Conservation (phyloP, 805 yeast genomes). For the Suhomyces canberraensis region DNA sequence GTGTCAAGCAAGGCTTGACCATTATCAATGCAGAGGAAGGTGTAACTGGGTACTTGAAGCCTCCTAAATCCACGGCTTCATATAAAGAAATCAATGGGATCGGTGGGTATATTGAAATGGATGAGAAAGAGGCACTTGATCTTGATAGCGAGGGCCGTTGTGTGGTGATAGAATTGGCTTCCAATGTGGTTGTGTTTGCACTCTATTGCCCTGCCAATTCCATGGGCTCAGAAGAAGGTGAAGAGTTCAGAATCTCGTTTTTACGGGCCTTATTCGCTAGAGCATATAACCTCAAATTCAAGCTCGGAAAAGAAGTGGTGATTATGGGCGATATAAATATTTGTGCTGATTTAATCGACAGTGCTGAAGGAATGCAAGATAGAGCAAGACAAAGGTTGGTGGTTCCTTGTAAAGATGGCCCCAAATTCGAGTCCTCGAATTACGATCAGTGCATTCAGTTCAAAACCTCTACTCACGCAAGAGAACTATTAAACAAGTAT, state of each 20-base stretch:
- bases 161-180: slow-evolving; percentile 67
- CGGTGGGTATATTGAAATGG: slow-evolving; percentile 66
- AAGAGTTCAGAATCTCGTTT: slow-evolving; percentile 54
- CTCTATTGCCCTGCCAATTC: slow-evolving; percentile 94
- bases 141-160: slow-evolving; percentile 87
- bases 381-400: slow-evolving; percentile 24
- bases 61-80: not conserved
- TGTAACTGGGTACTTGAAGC: slow-evolving; percentile 55
- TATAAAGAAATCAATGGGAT: slow-evolving; percentile 33
- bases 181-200: slow-evolving; percentile 57
- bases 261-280: slow-evolving; percentile 59
- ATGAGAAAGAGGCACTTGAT: slow-evolving; percentile 34
- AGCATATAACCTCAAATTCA: slow-evolving; percentile 47
- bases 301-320: slow-evolving; percentile 62
- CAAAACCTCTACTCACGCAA: slow-evolving; percentile 25
- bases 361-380: slow-evolving; percentile 63
- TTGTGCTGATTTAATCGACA: slow-evolving; percentile 74
- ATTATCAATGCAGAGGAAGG: slow-evolving; percentile 88
- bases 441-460: slow-evolving; percentile 33
- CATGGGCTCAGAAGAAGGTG: slow-evolving; percentile 63
- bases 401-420: slow-evolving; percentile 16
- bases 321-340: slow-evolving; percentile 90
- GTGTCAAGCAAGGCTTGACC: slow-evolving; percentile 35
- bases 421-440: slow-evolving; percentile 24
- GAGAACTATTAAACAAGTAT: slow-evolving; percentile 28